Percentiles rank a stretch among this genome's conserved stretches.
Conservation (phyloP, 2,329 filamentous ascomycete species). For the Tolypocladium tundrense region DNA sequence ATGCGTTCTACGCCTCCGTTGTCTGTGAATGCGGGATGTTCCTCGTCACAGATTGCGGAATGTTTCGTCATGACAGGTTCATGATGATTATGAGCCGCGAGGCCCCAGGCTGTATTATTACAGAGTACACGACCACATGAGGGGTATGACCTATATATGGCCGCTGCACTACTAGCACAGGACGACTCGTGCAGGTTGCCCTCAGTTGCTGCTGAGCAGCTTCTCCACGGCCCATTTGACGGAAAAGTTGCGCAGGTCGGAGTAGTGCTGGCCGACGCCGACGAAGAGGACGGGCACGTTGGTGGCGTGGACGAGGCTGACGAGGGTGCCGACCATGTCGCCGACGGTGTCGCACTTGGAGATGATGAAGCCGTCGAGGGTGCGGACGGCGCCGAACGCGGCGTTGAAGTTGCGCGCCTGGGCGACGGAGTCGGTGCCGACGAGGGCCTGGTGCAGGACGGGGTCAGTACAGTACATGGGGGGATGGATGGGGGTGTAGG, state of each 20-base stretch:
- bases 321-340: slow-evolving; percentile 94
- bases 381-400: slow-evolving; percentile 71
- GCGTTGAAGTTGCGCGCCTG: slow-evolving; percentile 95
- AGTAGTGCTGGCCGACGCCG: slow-evolving; percentile 62
- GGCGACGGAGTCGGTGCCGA: slow-evolving; percentile 89
- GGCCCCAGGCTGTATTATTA: background rate
- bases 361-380: slow-evolving; percentile 94
- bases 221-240: slow-evolving; percentile 61
- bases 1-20: background rate
- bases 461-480: background rate
- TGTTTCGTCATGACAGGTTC: background rate
- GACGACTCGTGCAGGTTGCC: background rate
- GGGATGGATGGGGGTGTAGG: background rate
- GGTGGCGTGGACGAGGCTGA: slow-evolving; percentile 95
- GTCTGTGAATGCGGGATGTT: background rate
- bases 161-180: no score
- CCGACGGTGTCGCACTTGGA: slow-evolving; percentile 98
- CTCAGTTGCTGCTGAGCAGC: slow-evolving; percentile 41
- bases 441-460: slow-evolving; percentile 51
- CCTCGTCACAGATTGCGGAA: no score
- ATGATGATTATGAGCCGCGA: background rate
- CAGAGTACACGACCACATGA: background rate
- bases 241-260: slow-evolving; percentile 57
- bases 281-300: slow-evolving; percentile 93
- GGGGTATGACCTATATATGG: background rate